A percentile compares a stretch with the other conserved stretches of the same genome.
Evolutionary conservation across 768 basidiomycete genomes (phyloP).

Genomic region (Calocera viscosa): DNA sequence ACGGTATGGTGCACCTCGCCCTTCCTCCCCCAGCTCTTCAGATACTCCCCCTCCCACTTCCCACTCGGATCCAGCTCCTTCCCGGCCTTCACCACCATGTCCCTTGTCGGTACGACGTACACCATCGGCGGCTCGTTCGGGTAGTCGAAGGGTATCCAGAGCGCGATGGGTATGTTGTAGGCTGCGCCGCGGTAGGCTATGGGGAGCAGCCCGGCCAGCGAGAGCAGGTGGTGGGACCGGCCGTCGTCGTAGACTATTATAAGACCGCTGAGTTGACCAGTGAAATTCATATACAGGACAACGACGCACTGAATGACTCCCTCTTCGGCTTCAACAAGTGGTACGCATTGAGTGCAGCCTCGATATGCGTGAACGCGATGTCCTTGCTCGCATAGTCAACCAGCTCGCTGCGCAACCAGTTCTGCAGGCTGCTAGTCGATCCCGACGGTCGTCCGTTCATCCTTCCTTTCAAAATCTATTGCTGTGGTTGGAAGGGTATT

Average conservation of each 20-base stretch:
- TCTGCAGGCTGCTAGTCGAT: not conserved
- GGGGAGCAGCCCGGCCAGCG: constrained; percentile 80
- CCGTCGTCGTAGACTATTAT: constrained; percentile 81
- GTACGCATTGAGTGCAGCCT: not conserved
- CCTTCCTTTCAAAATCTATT: not conserved
- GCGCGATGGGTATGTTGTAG: constrained; percentile 87
- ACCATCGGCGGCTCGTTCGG: constrained; percentile 69
- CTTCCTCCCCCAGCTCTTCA: constrained; percentile 68
- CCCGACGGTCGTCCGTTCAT: not conserved
- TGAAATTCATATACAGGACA: not conserved
- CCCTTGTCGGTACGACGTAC: constrained; percentile 83
- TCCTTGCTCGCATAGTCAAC: not conserved
- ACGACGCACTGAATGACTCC: not conserved
- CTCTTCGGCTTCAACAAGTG: constrained; percentile 4
- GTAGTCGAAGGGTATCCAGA: constrained; percentile 81
- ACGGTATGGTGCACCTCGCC: constrained; percentile 49
- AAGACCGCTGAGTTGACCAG: not conserved
- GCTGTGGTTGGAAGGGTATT: not conserved
- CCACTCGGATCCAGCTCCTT: constrained; percentile 72
- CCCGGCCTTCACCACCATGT: constrained; percentile 76
- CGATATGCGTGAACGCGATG: not conserved
- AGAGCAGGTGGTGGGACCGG: constrained; percentile 79
- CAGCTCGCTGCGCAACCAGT: constrained; percentile 6
- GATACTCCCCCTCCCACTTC: constrained; percentile 52
- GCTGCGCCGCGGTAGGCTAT: constrained; percentile 60